Base-by-base conservation (phyloP, 768 basidiomycete species). In the Amylocystis lapponica region DNA sequence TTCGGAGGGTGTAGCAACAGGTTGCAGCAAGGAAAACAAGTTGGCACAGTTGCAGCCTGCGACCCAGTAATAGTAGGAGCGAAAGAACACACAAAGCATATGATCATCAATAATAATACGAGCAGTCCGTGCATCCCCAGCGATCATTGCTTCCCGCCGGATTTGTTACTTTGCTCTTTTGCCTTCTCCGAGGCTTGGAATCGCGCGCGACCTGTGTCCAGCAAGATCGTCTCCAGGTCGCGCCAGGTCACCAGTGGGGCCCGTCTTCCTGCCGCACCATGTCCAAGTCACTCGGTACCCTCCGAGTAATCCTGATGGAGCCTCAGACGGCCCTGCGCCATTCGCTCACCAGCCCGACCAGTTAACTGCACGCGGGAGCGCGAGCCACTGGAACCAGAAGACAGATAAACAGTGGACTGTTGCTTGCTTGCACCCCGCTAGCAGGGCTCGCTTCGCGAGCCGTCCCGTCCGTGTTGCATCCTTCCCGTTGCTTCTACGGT, bases 171-270 rank as follows among this genome's bases (percentile, higher is more conserved):
- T 25, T 46, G 13, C 25, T 10, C 26, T 19, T 20, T 31, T 13
- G 22, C 3, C 41, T 26, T 36, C 27, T 36, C 20, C 27, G n/a
- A n/a, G n/a, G n/a, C n/a, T n/a, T 44, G 43, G 22, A 41, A 16
- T 9, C 50, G 43, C 36, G 22, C 36, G 9, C 39, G 34, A 9
- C 52, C 52, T 4, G 49, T 50, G 39, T 27, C 36, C 5, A 45
- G 26, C 23, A 54, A 19, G 27, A 51, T 49, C 8, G 44, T 34
- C 30, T 38, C 11, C 6, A 54, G 29, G 13, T 49, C 49, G 3
- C 36, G 10, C 47, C 47, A 51, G 0, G 33, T 40, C 20, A 51
- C 35, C 16, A 54, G 7, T 0, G 49, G 53, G 47, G 49, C 8
- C 50, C 53, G 10, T 29, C 49, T 12, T 45, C 39, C 11, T 36